These are phyloP conservation scores for Botryotinia narcissicola DNA, from an alignment of 2,329 filamentous ascomycete genomes.

Conservation along the genomic window DNA sequence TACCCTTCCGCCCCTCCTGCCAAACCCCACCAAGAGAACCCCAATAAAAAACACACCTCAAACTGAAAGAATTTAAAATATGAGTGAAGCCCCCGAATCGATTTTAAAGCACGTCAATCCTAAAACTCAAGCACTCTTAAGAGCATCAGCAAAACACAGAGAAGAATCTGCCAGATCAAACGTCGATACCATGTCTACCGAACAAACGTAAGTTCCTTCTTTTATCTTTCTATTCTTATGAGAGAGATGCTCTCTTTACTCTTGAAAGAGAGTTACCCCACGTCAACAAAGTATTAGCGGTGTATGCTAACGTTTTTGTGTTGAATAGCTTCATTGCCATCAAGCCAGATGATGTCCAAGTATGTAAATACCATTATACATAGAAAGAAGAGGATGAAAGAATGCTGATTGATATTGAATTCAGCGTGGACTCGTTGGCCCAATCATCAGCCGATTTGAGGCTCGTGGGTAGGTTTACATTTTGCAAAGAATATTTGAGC, in stretches of 20 bases:
- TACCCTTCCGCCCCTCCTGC: conserved; percentile 12
- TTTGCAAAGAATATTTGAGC: not conserved
- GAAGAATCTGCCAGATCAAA: conserved; percentile 37
- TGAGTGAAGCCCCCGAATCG: conserved; percentile 36
- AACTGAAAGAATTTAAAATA: conserved; percentile 25
- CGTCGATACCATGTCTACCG: conserved; percentile 59
- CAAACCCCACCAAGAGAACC: conserved; percentile 20
- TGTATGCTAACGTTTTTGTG: conserved; percentile 33
- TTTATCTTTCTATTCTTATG: not conserved
- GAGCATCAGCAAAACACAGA: conserved; percentile 38
- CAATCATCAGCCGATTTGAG: conserved; percentile 99
- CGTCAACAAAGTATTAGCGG: conserved; percentile 25
- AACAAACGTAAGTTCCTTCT: conserved; percentile 69
- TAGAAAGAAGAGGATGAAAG: not conserved
- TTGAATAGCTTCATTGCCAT: conserved; percentile 92
- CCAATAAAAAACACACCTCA: conserved; percentile 25
- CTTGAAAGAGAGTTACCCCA: conserved; percentile 6
- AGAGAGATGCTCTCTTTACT: not conserved
- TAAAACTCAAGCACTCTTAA: conserved; percentile 47
- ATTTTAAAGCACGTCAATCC: conserved; percentile 47
- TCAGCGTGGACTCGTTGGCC: conserved; percentile 93
- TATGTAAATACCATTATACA: conserved; percentile 46
- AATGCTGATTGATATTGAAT: conserved; percentile 24
- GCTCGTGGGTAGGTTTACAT: conserved; percentile 69
- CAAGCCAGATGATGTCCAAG: conserved; percentile 99